Percentiles rank a stretch among this genome's conserved stretches.
Evolutionary conservation across 2,329 filamentous ascomycete species (phyloP).

Genomic region (Aspergillus sp.): DNA sequence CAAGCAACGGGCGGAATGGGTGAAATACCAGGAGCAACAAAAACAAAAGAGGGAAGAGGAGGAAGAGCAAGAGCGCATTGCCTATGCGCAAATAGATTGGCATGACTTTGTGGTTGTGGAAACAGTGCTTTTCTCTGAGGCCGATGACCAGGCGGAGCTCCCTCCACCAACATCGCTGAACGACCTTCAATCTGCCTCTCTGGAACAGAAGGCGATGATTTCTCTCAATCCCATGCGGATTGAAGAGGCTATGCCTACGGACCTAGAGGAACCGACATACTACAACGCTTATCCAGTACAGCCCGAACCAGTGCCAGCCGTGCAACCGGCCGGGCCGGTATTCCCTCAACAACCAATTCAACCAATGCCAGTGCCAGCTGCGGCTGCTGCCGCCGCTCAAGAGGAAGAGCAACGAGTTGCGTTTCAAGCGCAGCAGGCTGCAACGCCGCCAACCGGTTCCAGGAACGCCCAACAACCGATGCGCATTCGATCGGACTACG

Average conservation of each 20-base stretch:
- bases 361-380: slow-evolving; percentile 22
- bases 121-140: slow-evolving; percentile 84
- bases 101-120: slow-evolving; percentile 95
- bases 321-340: slow-evolving; percentile 17
- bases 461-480: slow-evolving; percentile 59
- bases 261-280: slow-evolving; percentile 53
- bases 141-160: slow-evolving; percentile 77
- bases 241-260: slow-evolving; percentile 88
- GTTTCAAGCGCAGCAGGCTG: slow-evolving; percentile 61
- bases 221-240: slow-evolving; percentile 78
- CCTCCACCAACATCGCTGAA: slow-evolving; percentile 83
- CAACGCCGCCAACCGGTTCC: slow-evolving; percentile 72
- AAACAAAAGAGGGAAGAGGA: slow-evolving; percentile 85
- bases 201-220: slow-evolving; percentile 90
- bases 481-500: slow-evolving; percentile 90
- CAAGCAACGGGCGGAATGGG: slow-evolving; percentile 79
- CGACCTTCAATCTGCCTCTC: slow-evolving; percentile 85
- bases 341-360: slow-evolving; percentile 23
- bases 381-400: slow-evolving; percentile 27
- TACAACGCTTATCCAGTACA: slow-evolving; percentile 42
- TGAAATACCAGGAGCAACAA: slow-evolving; percentile 75
- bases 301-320: slow-evolving; percentile 27
- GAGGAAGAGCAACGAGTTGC: slow-evolving; percentile 51
- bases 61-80: slow-evolving; percentile 69
- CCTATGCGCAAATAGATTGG: slow-evolving; percentile 89